Percentiles rank a stretch among this genome's conserved stretches.
phyloP scores from a whole-genome alignment of 2,329 filamentous ascomycete genomes.

The Myriosclerotinia duriaeana region DNA sequence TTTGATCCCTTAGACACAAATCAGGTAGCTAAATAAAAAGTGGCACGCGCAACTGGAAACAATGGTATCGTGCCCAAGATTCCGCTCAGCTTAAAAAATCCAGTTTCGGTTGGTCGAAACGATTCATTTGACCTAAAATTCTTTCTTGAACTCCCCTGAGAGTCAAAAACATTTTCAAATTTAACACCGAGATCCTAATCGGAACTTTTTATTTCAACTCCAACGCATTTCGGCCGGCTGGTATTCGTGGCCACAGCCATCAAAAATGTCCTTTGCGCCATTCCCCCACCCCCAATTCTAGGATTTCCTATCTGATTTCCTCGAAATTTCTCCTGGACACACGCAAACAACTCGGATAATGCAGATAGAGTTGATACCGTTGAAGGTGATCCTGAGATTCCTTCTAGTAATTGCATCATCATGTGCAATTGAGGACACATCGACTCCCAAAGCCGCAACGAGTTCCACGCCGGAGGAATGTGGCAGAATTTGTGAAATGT shows the following conservation, averaged over 20 bases:
- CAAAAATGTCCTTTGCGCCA: background rate
- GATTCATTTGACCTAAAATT: background rate
- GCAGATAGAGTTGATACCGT: rapidly evolving
- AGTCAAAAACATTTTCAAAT: background rate
- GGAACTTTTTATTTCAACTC: background rate
- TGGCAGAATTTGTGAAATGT: too few species aligned
- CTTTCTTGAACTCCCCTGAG: background rate
- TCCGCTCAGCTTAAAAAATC: background rate
- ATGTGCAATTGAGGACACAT: background rate
- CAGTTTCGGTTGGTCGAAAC: background rate
- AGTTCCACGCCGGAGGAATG: background rate
- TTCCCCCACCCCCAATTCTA: background rate
- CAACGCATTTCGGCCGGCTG: too few species aligned
- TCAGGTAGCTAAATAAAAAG: background rate
- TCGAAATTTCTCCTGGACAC: background rate
- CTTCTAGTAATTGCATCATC: background rate
- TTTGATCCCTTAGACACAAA: background rate
- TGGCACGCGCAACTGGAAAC: background rate
- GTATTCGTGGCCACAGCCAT: background rate
- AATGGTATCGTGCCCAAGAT: background rate
- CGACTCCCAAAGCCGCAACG: too few species aligned
- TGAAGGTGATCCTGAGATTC: background rate
- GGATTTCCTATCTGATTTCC: background rate
- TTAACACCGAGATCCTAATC: background rate
- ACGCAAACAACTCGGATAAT: background rate